Evolutionary conservation across 2,329 filamentous ascomycete species (phyloP).

Genomic region (Sporothrix humicola): DNA sequence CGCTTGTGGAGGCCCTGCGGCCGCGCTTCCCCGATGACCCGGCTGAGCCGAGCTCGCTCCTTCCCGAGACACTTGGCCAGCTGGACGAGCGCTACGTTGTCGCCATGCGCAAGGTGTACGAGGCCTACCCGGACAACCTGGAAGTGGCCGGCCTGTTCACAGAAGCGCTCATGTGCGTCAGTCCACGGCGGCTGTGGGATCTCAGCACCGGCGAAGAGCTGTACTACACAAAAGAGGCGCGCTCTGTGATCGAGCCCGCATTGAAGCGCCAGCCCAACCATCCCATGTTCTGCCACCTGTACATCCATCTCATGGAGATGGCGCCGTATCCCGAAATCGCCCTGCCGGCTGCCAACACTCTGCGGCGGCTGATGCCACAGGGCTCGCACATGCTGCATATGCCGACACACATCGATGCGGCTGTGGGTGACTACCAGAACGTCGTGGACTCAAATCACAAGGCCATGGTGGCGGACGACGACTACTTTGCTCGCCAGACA

Average conservation of each 20-base stretch:
- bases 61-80: background rate
- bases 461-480: constrained; percentile 39
- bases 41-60: background rate
- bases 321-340: constrained; percentile 22
- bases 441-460: constrained; percentile 32
- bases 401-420: constrained; percentile 30
- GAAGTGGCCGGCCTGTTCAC: constrained; percentile 69
- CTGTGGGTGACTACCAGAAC: constrained; percentile 28
- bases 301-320: constrained; percentile 41
- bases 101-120: constrained; percentile 53
- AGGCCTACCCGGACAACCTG: constrained; percentile 50
- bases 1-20: background rate
- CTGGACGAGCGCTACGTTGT: constrained; percentile 48
- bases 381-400: constrained; percentile 28
- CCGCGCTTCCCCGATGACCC: constrained; percentile 11
- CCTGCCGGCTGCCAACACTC: constrained; percentile 11
- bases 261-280: constrained; percentile 62
- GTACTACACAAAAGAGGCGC: constrained; percentile 60
- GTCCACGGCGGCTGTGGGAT: constrained; percentile 55
- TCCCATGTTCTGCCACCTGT: constrained; percentile 69
- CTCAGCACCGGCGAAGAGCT: constrained; percentile 52
- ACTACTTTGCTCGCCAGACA: constrained; percentile 53
- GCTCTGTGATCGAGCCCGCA: constrained; percentile 63
- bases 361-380: constrained; percentile 23
- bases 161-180: constrained; percentile 58